Conservation (phyloP, 257 asterid species). For the Anisodus acutangulus region DNA sequence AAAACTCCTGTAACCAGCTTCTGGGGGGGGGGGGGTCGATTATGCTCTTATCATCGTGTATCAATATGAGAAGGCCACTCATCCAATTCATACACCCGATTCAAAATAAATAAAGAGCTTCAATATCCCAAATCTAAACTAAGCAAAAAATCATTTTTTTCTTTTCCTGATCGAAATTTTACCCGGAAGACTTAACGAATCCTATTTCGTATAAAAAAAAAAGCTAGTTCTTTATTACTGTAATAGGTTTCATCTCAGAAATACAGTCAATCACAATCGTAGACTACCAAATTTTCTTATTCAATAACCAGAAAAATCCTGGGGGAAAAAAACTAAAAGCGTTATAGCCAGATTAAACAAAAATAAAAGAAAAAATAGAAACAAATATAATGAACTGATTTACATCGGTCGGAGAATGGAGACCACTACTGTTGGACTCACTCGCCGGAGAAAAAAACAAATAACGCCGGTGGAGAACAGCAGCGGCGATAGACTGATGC, state of each 20-base stretch:
- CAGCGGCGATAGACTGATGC: slow-evolving; percentile 20
- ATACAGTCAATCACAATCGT: slow-evolving; percentile 21
- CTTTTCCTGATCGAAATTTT: background rate
- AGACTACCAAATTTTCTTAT: background rate
- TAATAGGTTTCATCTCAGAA: background rate
- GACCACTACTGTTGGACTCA: background rate
- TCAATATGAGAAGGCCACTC: background rate
- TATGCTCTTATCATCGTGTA: background rate
- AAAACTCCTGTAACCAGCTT: no score
- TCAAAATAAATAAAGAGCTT: background rate
- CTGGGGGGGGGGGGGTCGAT: background rate
- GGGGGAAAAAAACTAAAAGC: background rate
- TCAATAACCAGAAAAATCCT: slow-evolving; percentile 12
- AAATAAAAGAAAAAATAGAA: background rate
- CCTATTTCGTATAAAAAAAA: background rate
- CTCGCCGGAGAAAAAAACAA: background rate
- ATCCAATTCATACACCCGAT: background rate
- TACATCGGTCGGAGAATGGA: background rate
- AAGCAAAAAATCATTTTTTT: background rate
- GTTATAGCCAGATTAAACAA: background rate
- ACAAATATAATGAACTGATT: slow-evolving; percentile 12
- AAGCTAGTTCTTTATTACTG: background rate
- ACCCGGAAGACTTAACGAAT: background rate
- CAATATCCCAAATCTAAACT: background rate
- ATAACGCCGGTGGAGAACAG: slow-evolving; percentile 13